Conservation (phyloP, 2,329 filamentous ascomycete genomes). For the Tolypocladium endophyticum region DNA sequence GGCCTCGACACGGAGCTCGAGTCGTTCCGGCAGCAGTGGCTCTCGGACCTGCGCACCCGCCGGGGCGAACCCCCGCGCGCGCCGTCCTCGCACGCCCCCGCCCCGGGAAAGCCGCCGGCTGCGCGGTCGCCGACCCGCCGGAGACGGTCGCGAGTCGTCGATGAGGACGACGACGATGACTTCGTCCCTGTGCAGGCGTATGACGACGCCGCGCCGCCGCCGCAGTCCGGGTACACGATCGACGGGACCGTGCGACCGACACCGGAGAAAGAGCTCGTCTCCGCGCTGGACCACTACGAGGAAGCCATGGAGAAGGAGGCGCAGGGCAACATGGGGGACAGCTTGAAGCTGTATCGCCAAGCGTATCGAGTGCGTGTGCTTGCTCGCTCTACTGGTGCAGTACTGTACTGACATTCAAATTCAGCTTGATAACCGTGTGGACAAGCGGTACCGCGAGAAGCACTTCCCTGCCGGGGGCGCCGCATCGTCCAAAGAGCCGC, state of each 20-base stretch:
- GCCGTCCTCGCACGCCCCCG: not conserved
- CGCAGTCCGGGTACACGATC: conserved; percentile 6
- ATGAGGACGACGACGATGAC: conserved; percentile 5
- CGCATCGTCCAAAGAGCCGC: conserved; percentile 32
- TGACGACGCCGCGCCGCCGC: conserved; percentile 4
- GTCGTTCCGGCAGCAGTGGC: conserved; percentile 77
- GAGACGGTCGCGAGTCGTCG: not conserved
- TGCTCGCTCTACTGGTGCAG: not conserved
- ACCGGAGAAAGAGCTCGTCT: conserved; percentile 41
- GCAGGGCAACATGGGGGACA: conserved; percentile 79
- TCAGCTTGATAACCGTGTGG: conserved; percentile 74
- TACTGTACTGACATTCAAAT: not conserved
- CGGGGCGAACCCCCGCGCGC: conserved; percentile 1
- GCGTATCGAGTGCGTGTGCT: conserved; percentile 60
- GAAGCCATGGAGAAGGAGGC: conserved; percentile 81
- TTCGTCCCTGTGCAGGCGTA: conserved; percentile 6
- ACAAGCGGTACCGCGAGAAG: conserved; percentile 81
- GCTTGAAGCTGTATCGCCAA: conserved; percentile 75
- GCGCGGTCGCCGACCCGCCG: not conserved
- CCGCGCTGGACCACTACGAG: conserved; percentile 89
- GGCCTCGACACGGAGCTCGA: conserved; percentile 61
- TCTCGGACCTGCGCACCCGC: conserved; percentile 58
- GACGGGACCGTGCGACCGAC: conserved; percentile 5
- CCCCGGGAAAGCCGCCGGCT: not conserved
- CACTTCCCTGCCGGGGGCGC: conserved; percentile 66